Conservation (phyloP, 805 yeast genomes). For the Wickerhamiella galacta region DNA sequence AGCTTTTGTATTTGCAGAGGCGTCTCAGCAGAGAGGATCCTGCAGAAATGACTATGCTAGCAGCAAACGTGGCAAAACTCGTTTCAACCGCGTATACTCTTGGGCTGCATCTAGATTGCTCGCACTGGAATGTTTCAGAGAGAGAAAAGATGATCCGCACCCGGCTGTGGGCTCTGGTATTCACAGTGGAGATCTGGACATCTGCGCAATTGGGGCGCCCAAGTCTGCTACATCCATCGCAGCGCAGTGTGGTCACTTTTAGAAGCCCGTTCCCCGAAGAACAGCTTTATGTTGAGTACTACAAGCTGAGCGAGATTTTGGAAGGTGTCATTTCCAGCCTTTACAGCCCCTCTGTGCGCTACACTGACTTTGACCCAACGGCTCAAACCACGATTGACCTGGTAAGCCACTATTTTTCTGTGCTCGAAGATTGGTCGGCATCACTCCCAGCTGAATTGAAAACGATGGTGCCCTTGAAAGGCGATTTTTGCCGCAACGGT, state of each 20-base stretch:
- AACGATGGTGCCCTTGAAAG: constrained; percentile 15
- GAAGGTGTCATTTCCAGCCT: constrained; percentile 15
- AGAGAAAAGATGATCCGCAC: constrained; percentile 19
- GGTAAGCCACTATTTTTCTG: constrained; percentile 11
- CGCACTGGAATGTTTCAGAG: constrained; percentile 21
- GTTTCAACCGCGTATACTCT: constrained; percentile 19
- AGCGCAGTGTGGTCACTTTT: constrained; percentile 10
- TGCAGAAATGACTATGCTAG: constrained; percentile 16
- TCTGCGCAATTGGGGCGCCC: constrained; percentile 23
- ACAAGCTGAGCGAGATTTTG: constrained; percentile 16
- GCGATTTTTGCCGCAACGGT: constrained; percentile 20
- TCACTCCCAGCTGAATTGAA: constrained; percentile 15
- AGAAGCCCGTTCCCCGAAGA: constrained; percentile 15
- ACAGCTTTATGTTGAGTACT: constrained; percentile 17
- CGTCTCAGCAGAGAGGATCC: constrained; percentile 19
- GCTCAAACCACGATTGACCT: constrained; percentile 3
- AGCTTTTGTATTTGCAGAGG: constrained; percentile 19
- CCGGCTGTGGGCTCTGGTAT: constrained; percentile 23
- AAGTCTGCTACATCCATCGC: constrained; percentile 3
- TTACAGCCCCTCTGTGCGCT: constrained; percentile 10
- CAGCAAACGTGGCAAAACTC: constrained; percentile 17
- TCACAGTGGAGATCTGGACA: constrained; percentile 23
- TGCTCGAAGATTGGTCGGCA: constrained; percentile 15
- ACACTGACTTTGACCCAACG: constrained; percentile 7
- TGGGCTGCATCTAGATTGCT: constrained; percentile 23